A percentile compares a stretch with the other conserved stretches of the same genome.
Conservation (phyloP, 108 stramenopile species). For the Nannochloropsis oceanica region DNA sequence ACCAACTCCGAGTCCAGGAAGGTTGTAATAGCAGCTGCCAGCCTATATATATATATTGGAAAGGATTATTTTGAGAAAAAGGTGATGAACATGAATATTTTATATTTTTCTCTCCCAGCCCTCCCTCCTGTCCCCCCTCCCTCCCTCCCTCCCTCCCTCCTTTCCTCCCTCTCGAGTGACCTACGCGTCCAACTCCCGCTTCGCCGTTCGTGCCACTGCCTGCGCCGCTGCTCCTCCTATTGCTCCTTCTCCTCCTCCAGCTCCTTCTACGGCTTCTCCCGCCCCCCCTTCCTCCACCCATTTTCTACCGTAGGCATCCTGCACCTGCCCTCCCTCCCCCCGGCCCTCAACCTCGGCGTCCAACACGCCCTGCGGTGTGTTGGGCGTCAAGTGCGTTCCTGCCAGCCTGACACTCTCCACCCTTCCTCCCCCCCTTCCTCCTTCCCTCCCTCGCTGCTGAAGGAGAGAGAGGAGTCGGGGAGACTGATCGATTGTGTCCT, state of each 20-base stretch:
- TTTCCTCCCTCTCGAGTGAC: too few species aligned
- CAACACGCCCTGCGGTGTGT: conserved; percentile 3
- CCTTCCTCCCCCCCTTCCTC: not conserved
- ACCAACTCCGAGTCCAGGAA: not conserved
- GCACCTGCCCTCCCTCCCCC: not conserved
- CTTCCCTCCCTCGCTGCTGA: not conserved
- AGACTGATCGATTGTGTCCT: not conserved
- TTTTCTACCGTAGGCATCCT: not conserved
- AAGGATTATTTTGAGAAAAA: not conserved
- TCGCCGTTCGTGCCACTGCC: not conserved
- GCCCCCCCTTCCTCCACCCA: not conserved
- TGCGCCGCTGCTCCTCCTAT: not conserved
- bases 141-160: not conserved
- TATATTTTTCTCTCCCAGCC: too few species aligned
- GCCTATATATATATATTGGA: not conserved
- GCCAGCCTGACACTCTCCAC: not conserved
- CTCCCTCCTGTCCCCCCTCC: not conserved
- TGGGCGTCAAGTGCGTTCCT: conserved; percentile 21
- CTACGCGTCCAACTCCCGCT: not conserved
- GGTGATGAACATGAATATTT: not conserved
- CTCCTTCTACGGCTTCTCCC: not conserved
- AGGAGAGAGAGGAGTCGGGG: not conserved
- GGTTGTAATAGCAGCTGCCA: not conserved
- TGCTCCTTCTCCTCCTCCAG: not conserved
- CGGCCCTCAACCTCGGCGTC: not conserved